Evolutionary conservation across 768 basidiomycete species (phyloP).

Genomic region (Lenzites betulinus): DNA sequence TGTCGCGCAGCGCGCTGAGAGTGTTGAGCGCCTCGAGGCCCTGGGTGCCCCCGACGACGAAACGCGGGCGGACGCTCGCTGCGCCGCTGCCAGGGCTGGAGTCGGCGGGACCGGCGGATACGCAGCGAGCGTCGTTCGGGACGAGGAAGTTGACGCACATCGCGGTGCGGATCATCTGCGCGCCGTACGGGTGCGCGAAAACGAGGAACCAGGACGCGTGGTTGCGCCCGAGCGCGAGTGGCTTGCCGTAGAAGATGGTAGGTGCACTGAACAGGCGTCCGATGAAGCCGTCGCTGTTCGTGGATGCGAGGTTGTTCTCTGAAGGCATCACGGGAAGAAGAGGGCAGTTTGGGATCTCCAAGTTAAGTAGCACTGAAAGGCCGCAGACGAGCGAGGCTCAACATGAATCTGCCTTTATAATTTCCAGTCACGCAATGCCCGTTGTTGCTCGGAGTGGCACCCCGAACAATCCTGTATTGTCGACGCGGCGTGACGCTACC

Average conservation of each 20-base stretch:
- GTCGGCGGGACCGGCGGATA: neutral
- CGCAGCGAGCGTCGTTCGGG: neutral
- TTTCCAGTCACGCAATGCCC: no score
- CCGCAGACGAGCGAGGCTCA: no score
- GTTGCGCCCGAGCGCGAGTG: conserved; percentile 4
- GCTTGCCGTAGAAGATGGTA: neutral
- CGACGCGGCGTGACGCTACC: no score
- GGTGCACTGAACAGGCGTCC: neutral
- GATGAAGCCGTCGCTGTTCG: neutral
- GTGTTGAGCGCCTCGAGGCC: neutral
- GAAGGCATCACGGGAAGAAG: no score
- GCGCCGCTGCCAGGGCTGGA: no score
- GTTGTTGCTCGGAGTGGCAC: no score
- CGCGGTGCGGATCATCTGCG: neutral
- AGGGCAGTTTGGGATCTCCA: no score
- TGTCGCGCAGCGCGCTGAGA: neutral
- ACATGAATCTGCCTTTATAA: no score
- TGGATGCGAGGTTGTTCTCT: no score
- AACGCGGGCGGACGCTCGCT: neutral
- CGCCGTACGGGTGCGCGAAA: neutral
- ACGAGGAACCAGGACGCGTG: conserved; percentile 11
- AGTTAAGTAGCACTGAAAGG: no score
- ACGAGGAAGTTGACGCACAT: conserved; percentile 4
- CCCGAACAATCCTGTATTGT: no score
- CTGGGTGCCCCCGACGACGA: neutral